Percentiles rank a stretch among this genome's conserved stretches.
Conservation (phyloP, 2,329 filamentous ascomycete genomes). For the Microdochium bolleyi region DNA sequence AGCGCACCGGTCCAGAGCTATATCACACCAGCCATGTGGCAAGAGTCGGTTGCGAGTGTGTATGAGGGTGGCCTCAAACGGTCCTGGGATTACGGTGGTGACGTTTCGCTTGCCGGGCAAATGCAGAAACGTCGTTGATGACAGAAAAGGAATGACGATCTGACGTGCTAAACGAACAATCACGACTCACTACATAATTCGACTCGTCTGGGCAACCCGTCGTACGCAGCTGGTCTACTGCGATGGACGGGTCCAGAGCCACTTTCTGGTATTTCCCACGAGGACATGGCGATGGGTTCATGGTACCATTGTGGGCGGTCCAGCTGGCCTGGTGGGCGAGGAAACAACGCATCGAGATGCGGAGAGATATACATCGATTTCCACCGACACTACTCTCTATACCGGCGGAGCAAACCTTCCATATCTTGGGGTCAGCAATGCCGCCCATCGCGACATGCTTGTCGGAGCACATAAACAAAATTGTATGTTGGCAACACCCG, state of each 20-base stretch:
- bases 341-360: too few species aligned
- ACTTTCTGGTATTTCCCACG: background rate
- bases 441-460: too few species aligned
- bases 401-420: too few species aligned
- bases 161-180: background rate
- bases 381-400: too few species aligned
- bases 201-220: background rate
- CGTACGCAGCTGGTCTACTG: background rate
- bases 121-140: constrained; percentile 21
- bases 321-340: too few species aligned
- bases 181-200: background rate
- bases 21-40: constrained; percentile 67
- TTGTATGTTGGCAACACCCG: too few species aligned
- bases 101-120: constrained; percentile 16
- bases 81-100: constrained; percentile 47
- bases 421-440: too few species aligned
- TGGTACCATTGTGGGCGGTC: too few species aligned
- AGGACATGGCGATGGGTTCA: background rate
- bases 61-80: constrained; percentile 59
- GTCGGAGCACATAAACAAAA: too few species aligned
- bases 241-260: background rate
- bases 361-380: too few species aligned
- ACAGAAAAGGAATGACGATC: background rate
- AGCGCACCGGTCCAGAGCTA: constrained; percentile 47
- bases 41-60: constrained; percentile 61